Conservation (phyloP, 1,284 basidiomycete genomes). For the Cerioporus squamosus region DNA sequence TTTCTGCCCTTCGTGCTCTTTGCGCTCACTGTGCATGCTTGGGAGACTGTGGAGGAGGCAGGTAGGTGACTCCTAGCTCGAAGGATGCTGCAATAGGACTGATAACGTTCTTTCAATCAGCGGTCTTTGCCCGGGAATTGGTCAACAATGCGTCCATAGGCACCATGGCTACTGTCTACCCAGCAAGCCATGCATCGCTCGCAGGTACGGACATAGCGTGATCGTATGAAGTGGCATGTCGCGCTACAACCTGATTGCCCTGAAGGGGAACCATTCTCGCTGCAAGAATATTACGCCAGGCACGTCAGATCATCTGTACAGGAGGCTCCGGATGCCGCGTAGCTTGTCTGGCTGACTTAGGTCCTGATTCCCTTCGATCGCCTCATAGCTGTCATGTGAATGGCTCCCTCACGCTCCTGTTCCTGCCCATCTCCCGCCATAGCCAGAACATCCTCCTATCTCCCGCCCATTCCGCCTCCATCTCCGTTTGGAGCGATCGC, state of each 20-base stretch:
- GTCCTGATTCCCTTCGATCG: background rate
- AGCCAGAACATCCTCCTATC: conserved; percentile 58
- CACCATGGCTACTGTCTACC: conserved; percentile 56
- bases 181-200: conserved; percentile 43
- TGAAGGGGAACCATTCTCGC: conserved; percentile 58
- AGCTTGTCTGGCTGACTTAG: background rate
- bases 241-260: conserved; percentile 9
- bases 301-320: conserved; percentile 19
- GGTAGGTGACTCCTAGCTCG: conserved; percentile 20
- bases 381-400: conserved; percentile 57
- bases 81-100: background rate
- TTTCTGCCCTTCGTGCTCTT: background rate
- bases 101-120: conserved; percentile 30
- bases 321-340: background rate
- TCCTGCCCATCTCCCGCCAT: conserved; percentile 67
- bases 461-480: conserved; percentile 49
- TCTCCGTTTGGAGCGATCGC: conserved; percentile 52
- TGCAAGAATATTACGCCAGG: conserved; percentile 65
- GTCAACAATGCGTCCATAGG: conserved; percentile 46
- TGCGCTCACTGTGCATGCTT: background rate
- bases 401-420: conserved; percentile 63
- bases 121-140: conserved; percentile 46
- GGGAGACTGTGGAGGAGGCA: conserved; percentile 36
- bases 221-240: background rate
- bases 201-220: conserved; percentile 38